Evolutionary conservation across 202 grass and related monocot species (phyloP), one percentile per base, ranked within the genome.

Genomic region (Carex arenaria): DNA sequence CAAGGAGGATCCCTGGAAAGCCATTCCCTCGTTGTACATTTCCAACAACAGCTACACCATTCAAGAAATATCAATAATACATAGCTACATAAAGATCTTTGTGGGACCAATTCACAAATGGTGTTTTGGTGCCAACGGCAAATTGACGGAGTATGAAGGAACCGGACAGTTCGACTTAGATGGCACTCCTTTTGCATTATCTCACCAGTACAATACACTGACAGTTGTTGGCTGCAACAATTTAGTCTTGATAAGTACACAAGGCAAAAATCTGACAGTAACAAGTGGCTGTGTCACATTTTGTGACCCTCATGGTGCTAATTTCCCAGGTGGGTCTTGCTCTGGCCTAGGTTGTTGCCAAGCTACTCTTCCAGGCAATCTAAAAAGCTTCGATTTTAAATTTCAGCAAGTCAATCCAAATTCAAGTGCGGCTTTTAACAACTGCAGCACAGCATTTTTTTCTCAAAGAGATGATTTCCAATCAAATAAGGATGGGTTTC

Each of bases 311-410:
- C 59, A 61, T 4, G 26, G 26, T 26, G 38, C 5, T 30, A 82
- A 31, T 43, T 72, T 72, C 3, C 13, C 6, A 6, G n/a, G 1
- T 0, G 62, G 77, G 0, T 3, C 12, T 3, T 92, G 90, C 71
- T 87, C 87, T 32, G 90, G 90, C 12, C 64, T 89, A 18, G 87
- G 87, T 9, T 92, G 90, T 68, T 92, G 87, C 38, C 90, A 87
- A 62, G 26, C 72, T 8, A 19, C 87, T 1, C 13, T 89, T 3
- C 89, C 85, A 2, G 4, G 17, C 49, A 11, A 72, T 6, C 77
- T 92, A 11, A 79, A 80, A 53, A 60, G 13, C 2, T 65, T 89
- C 15, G 1, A 57, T 17, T 49, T 87, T 11, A 15, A 67, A 51
- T 72, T 72, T 15, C 7, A 1, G 17, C n/a, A n/a, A n/a, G 14